Evolutionary conservation across 2,329 filamentous ascomycete species (phyloP).

Genomic region (Conoideocrella luteorostrata): DNA sequence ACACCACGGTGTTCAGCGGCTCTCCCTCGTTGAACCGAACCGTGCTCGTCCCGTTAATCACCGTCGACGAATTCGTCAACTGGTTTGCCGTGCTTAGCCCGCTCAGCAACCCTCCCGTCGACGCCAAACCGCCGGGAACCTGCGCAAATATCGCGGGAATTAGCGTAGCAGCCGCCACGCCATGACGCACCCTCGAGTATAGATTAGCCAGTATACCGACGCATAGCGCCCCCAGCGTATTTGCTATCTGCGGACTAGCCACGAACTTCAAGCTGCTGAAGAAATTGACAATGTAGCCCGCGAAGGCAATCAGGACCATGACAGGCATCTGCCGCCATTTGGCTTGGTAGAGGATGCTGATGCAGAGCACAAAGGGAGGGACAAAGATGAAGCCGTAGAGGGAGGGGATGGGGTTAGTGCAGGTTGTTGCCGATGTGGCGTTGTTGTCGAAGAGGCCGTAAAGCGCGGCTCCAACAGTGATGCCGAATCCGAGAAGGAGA

Average conservation of each 20-base stretch:
- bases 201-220: slow-evolving; percentile 73
- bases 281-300: slow-evolving; percentile 71
- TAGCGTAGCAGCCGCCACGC: slow-evolving; percentile 41
- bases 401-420: slow-evolving; percentile 36
- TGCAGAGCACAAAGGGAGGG: slow-evolving; percentile 63
- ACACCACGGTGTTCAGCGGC: slow-evolving; percentile 31
- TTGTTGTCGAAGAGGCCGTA: slow-evolving; percentile 54
- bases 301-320: slow-evolving; percentile 67
- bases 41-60: slow-evolving; percentile 28
- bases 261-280: slow-evolving; percentile 61
- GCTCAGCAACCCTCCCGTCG: slow-evolving; percentile 39
- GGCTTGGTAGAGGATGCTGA: slow-evolving; percentile 72
- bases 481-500: slow-evolving; percentile 65
- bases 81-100: slow-evolving; percentile 37
- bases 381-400: slow-evolving; percentile 63
- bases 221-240: slow-evolving; percentile 67
- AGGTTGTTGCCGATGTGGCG: slow-evolving; percentile 39
- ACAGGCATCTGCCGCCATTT: slow-evolving; percentile 75
- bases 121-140: slow-evolving; percentile 41
- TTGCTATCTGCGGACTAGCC: slow-evolving; percentile 67
- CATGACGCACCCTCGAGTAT: slow-evolving; percentile 56
- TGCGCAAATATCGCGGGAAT: slow-evolving; percentile 44
- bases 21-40: slow-evolving; percentile 16
- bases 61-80: slow-evolving; percentile 31
- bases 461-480: slow-evolving; percentile 59